Conservation (phyloP, 192 early-diverging fungal genomes). For the Coemansia sp. region DNA sequence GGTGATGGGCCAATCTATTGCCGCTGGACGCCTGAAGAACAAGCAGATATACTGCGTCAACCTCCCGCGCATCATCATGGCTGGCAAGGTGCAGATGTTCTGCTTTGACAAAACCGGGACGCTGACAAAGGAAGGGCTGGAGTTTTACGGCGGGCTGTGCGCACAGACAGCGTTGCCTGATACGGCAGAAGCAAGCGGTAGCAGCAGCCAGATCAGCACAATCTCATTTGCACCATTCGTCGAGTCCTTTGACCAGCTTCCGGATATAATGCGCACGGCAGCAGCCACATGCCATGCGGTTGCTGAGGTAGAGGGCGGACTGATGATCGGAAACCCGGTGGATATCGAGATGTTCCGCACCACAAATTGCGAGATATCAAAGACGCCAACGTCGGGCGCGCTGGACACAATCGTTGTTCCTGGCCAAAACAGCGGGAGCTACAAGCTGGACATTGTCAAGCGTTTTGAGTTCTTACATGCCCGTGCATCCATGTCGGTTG, state of each 20-base stretch:
- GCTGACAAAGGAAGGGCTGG: constrained; percentile 63
- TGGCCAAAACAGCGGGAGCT: constrained; percentile 3
- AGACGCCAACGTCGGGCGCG: constrained; percentile 23
- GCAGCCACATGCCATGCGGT: constrained; percentile 57
- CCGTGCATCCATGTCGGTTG: constrained; percentile 69
- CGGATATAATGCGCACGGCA: constrained; percentile 6
- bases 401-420: constrained; percentile 53
- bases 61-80: constrained; percentile 58
- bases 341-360: constrained; percentile 26
- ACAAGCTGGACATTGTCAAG: constrained; percentile 56
- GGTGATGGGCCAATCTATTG: constrained; percentile 60
- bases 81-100: constrained; percentile 63
- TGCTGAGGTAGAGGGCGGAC: constrained; percentile 27
- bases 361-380: constrained; percentile 17
- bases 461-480: constrained; percentile 73
- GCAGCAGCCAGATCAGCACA: constrained; percentile 19
- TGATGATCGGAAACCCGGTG: constrained; percentile 26
- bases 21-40: constrained; percentile 51
- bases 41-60: constrained; percentile 62
- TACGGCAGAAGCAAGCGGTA: constrained; percentile 12
- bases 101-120: constrained; percentile 68
- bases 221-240: background rate
- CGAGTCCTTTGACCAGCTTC: constrained; percentile 3
- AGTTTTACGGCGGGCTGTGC: constrained; percentile 49
- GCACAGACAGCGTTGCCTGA: constrained; percentile 7